Conservation (phyloP, 202 grass and related monocot species). For the Zoysia matrella region DNA sequence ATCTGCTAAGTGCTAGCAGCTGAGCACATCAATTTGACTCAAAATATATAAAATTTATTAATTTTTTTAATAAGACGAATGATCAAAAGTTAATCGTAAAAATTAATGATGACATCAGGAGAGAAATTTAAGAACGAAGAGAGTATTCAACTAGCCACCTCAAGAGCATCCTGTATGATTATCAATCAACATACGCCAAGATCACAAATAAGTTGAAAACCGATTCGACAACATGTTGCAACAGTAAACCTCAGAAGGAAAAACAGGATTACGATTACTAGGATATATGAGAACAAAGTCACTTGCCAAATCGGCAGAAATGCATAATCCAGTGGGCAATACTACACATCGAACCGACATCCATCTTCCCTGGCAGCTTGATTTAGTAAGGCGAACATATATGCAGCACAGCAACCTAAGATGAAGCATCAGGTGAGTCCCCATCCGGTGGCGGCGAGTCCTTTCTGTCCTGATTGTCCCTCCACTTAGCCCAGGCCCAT, state of each 20-base stretch:
- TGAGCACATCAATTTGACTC: too few relatives aligned
- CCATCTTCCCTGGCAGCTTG: conserved; percentile 24
- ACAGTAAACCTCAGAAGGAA: background rate
- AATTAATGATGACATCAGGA: too few relatives aligned
- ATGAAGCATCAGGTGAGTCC: conserved; percentile 19
- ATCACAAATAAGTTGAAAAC: background rate
- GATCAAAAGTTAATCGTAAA: too few relatives aligned
- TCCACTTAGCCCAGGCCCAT: conserved; percentile 81
- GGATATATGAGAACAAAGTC: background rate
- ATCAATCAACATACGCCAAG: too few relatives aligned
- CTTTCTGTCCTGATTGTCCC: conserved; percentile 65
- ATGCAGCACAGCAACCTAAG: conserved; percentile 6
- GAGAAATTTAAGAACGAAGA: too few relatives aligned
- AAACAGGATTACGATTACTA: background rate
- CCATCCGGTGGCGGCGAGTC: conserved; percentile 23
- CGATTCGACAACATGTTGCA: background rate
- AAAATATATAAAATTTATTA: too few relatives aligned
- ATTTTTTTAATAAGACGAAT: too few relatives aligned
- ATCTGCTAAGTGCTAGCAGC: too few relatives aligned
- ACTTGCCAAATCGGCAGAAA: conserved; percentile 19
- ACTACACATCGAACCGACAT: background rate
- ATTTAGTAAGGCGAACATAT: background rate
- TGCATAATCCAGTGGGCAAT: background rate
- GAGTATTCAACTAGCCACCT: too few relatives aligned
- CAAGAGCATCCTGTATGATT: too few relatives aligned